phyloP scores from a whole-genome alignment of 2,329 filamentous ascomycete species.

The Ceratocystis harringtonii region DNA sequence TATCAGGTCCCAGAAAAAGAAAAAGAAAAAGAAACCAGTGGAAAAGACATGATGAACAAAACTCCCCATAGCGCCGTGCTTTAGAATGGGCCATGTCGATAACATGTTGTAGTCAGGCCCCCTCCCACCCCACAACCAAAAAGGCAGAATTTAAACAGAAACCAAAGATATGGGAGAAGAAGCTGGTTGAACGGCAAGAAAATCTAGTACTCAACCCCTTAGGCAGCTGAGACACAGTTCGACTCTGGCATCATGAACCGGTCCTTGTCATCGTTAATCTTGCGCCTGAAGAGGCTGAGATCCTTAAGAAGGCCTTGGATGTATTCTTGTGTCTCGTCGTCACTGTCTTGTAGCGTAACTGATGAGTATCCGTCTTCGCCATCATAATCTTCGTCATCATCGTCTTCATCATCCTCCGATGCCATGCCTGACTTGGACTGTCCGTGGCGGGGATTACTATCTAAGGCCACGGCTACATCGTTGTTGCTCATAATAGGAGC shows the following conservation, averaged over 20 bases:
- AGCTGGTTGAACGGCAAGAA: background rate
- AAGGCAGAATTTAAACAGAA: background rate
- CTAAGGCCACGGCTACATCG: slow-evolving; percentile 20
- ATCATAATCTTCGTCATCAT: slow-evolving; percentile 33
- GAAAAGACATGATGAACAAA: background rate
- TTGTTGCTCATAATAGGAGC: slow-evolving; percentile 21
- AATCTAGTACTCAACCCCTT: background rate
- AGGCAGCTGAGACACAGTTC: background rate
- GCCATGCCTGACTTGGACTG: background rate
- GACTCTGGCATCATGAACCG: slow-evolving; percentile 39
- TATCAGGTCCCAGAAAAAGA: background rate
- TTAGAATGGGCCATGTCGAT: background rate
- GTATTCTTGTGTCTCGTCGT: slow-evolving; percentile 60
- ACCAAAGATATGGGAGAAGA: background rate
- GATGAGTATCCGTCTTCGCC: slow-evolving; percentile 32
- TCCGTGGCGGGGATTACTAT: slow-evolving; percentile 21
- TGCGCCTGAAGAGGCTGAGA: slow-evolving; percentile 63
- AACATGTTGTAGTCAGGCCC: background rate
- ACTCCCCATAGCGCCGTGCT: slow-evolving; percentile 1
- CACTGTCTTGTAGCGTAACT: slow-evolving; percentile 28
- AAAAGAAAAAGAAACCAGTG: background rate
- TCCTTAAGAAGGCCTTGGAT: slow-evolving; percentile 76
- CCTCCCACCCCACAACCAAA: background rate
- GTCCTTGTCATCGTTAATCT: slow-evolving; percentile 67
- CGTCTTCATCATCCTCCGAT: slow-evolving; percentile 23